Percentiles rank a stretch among this genome's conserved stretches.
Evolutionary conservation across 192 early-diverging fungal species (phyloP).

Genomic region (Mortierella alpina): DNA sequence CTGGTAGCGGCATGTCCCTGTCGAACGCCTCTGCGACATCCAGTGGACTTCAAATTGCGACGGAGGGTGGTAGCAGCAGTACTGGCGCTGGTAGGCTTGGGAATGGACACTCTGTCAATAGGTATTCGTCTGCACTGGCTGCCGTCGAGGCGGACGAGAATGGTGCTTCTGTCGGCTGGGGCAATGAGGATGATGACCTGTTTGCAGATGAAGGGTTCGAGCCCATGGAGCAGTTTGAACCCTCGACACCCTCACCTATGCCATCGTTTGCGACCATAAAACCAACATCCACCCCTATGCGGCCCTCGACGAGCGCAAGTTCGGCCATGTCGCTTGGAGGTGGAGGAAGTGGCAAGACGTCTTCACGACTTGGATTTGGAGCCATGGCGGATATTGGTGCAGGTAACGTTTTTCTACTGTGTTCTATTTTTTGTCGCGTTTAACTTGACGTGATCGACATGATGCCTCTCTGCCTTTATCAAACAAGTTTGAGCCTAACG

Average conservation of each 20-base stretch:
- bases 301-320: conserved; percentile 26
- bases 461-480: not conserved
- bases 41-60: conserved; percentile 28
- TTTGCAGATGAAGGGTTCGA: conserved; percentile 52
- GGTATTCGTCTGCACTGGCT: conserved; percentile 48
- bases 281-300: not conserved
- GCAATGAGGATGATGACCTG: conserved; percentile 54
- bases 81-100: conserved; percentile 11
- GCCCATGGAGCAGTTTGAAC: conserved; percentile 32
- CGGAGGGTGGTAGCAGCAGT: not conserved
- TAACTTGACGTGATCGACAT: not conserved
- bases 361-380: conserved; percentile 36
- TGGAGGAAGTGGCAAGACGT: conserved; percentile 12
- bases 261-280: conserved; percentile 26
- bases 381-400: conserved; percentile 31
- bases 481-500: not conserved
- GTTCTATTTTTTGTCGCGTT: not conserved
- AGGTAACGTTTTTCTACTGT: not conserved
- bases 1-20: conserved; percentile 33
- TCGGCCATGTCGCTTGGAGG: conserved; percentile 45
- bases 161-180: conserved; percentile 35
- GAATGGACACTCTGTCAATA: conserved; percentile 35
- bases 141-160: conserved; percentile 38
- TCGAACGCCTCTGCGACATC: conserved; percentile 1
- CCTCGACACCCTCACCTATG: conserved; percentile 26